These are phyloP conservation scores for Magnolia changhungtana DNA, from an alignment of 164 flowering plant genomes.

Conservation along the genomic window DNA sequence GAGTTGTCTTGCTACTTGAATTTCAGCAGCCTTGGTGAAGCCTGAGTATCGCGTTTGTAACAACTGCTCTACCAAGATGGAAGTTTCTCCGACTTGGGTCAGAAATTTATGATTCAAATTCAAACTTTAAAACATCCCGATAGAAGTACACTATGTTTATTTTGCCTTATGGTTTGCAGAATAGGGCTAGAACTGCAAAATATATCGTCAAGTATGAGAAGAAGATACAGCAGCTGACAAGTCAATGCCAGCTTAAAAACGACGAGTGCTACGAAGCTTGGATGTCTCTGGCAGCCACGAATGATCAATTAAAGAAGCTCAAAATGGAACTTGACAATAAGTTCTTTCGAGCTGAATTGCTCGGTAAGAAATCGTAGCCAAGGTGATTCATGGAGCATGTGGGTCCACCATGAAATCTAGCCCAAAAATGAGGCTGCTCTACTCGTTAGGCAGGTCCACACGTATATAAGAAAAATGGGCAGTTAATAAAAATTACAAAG, in stretches of 20 bases:
- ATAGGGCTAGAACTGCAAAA: conserved; percentile 38
- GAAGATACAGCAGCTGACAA: conserved; percentile 58
- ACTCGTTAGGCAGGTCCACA: not conserved
- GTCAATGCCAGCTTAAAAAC: conserved; percentile 51
- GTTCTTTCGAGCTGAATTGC: conserved; percentile 40
- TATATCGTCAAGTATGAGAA: conserved; percentile 61
- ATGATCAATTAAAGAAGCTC: conserved; percentile 62
- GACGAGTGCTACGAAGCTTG: conserved; percentile 84
- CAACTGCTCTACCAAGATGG: conserved; percentile 56
- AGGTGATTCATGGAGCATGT: not conserved
- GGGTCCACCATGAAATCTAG: not conserved
- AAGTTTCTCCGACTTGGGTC: conserved; percentile 57
- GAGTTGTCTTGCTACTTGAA: not conserved
- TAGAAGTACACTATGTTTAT: not conserved
- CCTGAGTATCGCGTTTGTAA: conserved; percentile 43
- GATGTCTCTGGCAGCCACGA: conserved; percentile 73
- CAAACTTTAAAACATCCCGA: not conserved
- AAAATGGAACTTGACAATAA: conserved; percentile 67
- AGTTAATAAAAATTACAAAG: too few species aligned
- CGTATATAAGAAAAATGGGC: too few species aligned
- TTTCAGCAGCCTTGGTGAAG: conserved; percentile 11
- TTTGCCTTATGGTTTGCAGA: conserved; percentile 29
- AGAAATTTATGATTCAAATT: conserved; percentile 5
- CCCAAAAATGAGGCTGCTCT: too few species aligned
- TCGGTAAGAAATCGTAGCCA: conserved; percentile 39